These are phyloP conservation scores for Curvularia lunata DNA, from an alignment of 2,329 filamentous ascomycete genomes.

Conservation along the genomic window DNA sequence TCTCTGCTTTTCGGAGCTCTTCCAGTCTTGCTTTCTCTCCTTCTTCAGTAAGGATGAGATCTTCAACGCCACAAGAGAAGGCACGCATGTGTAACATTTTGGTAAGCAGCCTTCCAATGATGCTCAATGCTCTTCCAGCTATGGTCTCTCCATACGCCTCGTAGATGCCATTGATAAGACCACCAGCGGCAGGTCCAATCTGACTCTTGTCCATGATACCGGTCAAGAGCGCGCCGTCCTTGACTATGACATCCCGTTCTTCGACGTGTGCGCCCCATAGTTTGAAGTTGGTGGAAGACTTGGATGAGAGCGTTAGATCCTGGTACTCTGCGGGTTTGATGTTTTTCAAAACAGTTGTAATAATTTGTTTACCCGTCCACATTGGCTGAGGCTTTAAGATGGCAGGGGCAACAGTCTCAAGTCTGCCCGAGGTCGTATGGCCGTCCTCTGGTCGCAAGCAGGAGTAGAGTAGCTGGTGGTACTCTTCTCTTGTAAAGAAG, in stretches of 20 bases:
- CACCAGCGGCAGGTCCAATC: slow-evolving; percentile 84
- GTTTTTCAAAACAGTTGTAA: slow-evolving; percentile 91
- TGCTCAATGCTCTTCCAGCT: slow-evolving; percentile 86
- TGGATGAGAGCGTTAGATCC: slow-evolving; percentile 78
- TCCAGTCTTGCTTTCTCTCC: slow-evolving; percentile 76
- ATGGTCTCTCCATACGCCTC: slow-evolving; percentile 89
- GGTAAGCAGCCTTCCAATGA: slow-evolving; percentile 86
- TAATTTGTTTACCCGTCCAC: slow-evolving; percentile 97
- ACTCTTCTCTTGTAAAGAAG: slow-evolving; percentile 86
- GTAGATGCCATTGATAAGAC: slow-evolving; percentile 89
- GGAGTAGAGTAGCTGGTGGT: slow-evolving; percentile 91
- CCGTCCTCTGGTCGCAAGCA: slow-evolving; percentile 88
- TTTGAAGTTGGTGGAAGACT: slow-evolving; percentile 76
- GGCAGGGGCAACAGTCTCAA: slow-evolving; percentile 80
- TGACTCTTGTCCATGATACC: slow-evolving; percentile 97
- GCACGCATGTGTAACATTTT: slow-evolving; percentile 91
- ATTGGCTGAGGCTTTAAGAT: slow-evolving; percentile 79
- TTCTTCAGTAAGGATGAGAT: slow-evolving; percentile 80
- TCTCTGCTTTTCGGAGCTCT: slow-evolving; percentile 70
- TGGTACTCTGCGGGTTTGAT: slow-evolving; percentile 79
- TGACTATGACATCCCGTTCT: slow-evolving; percentile 81
- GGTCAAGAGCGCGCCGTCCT: slow-evolving; percentile 83
- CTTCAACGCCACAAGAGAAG: slow-evolving; percentile 97
- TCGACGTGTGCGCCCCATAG: slow-evolving; percentile 79
- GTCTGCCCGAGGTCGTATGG: slow-evolving; percentile 81